Evolutionary conservation across 2,329 filamentous ascomycete genomes (phyloP).

Genomic region (Verticillium isaacii): DNA sequence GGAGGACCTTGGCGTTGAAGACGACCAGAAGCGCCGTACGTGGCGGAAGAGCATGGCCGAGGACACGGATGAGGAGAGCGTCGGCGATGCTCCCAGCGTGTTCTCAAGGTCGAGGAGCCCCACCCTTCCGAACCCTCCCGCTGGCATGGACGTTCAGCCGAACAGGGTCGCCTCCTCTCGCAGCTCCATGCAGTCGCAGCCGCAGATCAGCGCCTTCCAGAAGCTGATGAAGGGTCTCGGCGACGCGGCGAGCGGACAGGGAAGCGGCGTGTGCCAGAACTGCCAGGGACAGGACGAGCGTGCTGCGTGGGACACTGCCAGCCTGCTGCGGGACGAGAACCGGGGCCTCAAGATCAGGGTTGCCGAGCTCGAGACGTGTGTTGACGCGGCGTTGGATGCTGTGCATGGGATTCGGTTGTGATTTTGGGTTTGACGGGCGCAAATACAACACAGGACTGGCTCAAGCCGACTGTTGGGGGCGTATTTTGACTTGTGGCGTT

Average conservation of each 20-base stretch:
- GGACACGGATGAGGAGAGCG: conserved; percentile 48
- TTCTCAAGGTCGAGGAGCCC: conserved; percentile 59
- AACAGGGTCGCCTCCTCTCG: conserved; percentile 6
- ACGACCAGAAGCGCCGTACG: conserved; percentile 34
- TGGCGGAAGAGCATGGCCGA: conserved; percentile 37
- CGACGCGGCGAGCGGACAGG: conserved; percentile 25
- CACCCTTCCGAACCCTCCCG: conserved; percentile 34
- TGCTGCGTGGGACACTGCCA: conserved; percentile 62
- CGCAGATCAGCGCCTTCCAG: conserved; percentile 27
- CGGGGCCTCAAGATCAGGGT: conserved; percentile 55
- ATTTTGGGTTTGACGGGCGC: conserved; percentile 9
- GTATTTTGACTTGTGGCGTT: background rate
- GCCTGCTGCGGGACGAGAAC: conserved; percentile 57
- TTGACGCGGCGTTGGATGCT: conserved; percentile 56
- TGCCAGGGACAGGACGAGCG: conserved; percentile 55
- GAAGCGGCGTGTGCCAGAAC: conserved; percentile 40
- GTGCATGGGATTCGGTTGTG: conserved; percentile 51
- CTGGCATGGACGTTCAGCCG: conserved; percentile 14
- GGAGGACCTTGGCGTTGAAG: conserved; percentile 51
- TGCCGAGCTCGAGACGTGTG: conserved; percentile 51
- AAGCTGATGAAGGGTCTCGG: conserved; percentile 35
- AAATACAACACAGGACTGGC: background rate
- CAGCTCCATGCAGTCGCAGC: conserved; percentile 17
- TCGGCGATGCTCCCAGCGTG: conserved; percentile 45
- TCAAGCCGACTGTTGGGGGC: background rate